Evolutionary conservation across 1,284 basidiomycete genomes (phyloP).

Genomic region (Ustilago nuda): DNA sequence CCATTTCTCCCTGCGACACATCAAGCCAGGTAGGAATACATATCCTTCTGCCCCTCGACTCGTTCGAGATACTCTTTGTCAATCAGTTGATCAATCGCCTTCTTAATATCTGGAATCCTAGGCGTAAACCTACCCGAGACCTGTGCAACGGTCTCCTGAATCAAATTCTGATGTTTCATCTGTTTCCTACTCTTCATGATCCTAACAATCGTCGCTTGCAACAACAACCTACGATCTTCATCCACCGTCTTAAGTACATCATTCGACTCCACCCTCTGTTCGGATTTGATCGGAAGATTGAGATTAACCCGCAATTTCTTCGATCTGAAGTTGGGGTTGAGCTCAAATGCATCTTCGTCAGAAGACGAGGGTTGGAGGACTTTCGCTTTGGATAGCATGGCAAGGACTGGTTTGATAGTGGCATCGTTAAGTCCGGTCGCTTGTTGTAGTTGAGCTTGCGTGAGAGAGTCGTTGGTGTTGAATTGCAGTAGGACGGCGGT

Average conservation of each 20-base stretch:
- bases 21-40: slow-evolving; percentile 60
- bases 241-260: slow-evolving; percentile 96
- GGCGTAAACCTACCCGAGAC: slow-evolving; percentile 89
- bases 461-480: slow-evolving; percentile 85
- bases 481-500: slow-evolving; percentile 94
- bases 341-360: slow-evolving; percentile 80
- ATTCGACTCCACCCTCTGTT: slow-evolving; percentile 88
- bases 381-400: slow-evolving; percentile 87
- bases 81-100: slow-evolving; percentile 94
- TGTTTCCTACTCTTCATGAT: slow-evolving; percentile 98
- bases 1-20: neutral
- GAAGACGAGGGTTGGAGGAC: slow-evolving; percentile 75
- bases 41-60: slow-evolving; percentile 75
- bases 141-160: slow-evolving; percentile 92
- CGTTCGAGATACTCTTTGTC: slow-evolving; percentile 99
- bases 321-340: slow-evolving; percentile 81
- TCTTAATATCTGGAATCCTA: slow-evolving; percentile 85
- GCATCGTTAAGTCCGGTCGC: slow-evolving; percentile 87
- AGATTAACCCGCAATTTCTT: slow-evolving; percentile 88
- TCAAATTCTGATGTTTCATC: slow-evolving; percentile 93
- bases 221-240: slow-evolving; percentile 95
- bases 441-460: slow-evolving; percentile 80
- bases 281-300: slow-evolving; percentile 92
- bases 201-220: slow-evolving; percentile 96
- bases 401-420: slow-evolving; percentile 85